Conservation (phyloP, 2,329 filamentous ascomycete genomes). For the Grosmannia clavigera region DNA sequence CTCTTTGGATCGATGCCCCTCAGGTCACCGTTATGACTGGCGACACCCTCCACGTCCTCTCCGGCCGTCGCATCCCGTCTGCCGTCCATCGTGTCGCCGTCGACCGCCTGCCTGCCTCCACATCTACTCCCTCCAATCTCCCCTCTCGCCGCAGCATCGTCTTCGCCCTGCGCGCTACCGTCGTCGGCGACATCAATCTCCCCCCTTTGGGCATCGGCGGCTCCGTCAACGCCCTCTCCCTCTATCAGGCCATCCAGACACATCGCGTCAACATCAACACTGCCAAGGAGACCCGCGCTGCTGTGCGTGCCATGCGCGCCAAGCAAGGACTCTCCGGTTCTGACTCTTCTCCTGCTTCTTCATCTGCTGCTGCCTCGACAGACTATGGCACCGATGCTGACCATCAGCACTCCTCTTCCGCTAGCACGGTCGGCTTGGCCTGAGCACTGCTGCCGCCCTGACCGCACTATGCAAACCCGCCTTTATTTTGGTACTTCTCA, state of each 20-base stretch:
- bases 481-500: no score
- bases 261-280: constrained; percentile 14
- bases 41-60: constrained; percentile 11
- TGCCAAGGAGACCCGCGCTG: constrained; percentile 6
- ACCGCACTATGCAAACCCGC: no score
- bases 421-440: no score
- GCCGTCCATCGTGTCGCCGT: constrained; percentile 13
- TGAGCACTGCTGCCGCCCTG: no score
- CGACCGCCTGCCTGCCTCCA: background rate
- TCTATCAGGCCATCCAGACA: constrained; percentile 11
- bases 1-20: constrained; percentile 10
- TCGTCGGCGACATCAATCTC: constrained; percentile 8
- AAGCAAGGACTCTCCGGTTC: background rate
- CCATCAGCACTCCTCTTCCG: no score
- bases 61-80: constrained; percentile 8
- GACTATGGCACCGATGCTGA: no score
- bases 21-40: constrained; percentile 12
- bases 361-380: no score
- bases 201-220: constrained; percentile 6
- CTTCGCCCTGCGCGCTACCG: constrained; percentile 13
- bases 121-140: background rate
- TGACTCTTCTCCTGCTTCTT: background rate
- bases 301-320: constrained; percentile 4
- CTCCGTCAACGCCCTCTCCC: constrained; percentile 3
- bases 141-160: constrained; percentile 13